Evolutionary conservation across 805 yeast genomes (phyloP).

Genomic region (Candida corydali): DNA sequence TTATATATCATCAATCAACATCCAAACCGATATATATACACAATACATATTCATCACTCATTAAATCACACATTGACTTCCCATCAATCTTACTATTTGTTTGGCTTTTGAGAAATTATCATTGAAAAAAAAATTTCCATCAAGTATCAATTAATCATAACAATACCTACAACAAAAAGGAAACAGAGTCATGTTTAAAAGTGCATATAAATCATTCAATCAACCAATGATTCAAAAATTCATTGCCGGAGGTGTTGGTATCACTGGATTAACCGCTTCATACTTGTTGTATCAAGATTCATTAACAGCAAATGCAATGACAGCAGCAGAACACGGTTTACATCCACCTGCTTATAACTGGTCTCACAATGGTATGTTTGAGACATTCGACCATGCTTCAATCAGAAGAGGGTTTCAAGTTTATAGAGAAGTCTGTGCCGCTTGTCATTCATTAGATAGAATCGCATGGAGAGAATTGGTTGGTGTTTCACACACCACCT

Average conservation of each 20-base stretch:
- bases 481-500: constrained; percentile 89
- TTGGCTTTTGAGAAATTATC: background rate
- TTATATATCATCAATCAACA: too few relatives aligned
- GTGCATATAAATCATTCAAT: constrained; percentile 10
- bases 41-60: too few relatives aligned
- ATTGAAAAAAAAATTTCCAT: background rate
- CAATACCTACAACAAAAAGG: background rate
- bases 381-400: constrained; percentile 88
- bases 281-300: constrained; percentile 80
- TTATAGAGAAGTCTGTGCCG: constrained; percentile 97
- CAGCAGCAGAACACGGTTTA: constrained; percentile 98
- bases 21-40: too few relatives aligned
- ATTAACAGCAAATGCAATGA: constrained; percentile 89
- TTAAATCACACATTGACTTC: background rate
- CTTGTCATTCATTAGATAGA: constrained; percentile 95
- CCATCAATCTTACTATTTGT: background rate
- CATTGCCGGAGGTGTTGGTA: constrained; percentile 62
- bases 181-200: constrained; percentile 6
- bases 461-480: constrained; percentile 98
- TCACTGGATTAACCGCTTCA: constrained; percentile 76
- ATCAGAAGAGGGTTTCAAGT: constrained; percentile 99
- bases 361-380: constrained; percentile 92
- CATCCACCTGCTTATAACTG: constrained; percentile 92
- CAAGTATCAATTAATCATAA: background rate
- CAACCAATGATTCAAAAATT: constrained; percentile 39